Evolutionary conservation across 2,329 filamentous ascomycete genomes (phyloP).

Genomic region (Didymella exigua): DNA sequence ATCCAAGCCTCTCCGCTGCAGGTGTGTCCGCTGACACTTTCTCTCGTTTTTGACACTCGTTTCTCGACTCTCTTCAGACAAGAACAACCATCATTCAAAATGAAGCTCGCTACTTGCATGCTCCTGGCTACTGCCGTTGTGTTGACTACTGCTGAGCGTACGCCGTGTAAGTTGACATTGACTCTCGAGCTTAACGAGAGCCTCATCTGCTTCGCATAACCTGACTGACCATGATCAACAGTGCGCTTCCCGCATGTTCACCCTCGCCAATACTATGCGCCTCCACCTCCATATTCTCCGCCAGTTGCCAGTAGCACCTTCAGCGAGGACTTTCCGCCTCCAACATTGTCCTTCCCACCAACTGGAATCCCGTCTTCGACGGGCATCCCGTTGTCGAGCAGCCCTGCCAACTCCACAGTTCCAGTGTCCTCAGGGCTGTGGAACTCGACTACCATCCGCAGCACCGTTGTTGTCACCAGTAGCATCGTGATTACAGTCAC

Average conservation of each 20-base stretch:
- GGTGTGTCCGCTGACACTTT: conserved; percentile 16
- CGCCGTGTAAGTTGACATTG: conserved; percentile 20
- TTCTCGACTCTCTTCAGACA: not conserved
- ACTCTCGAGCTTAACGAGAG: not conserved
- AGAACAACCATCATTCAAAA: conserved; percentile 10
- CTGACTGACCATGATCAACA: conserved; percentile 1
- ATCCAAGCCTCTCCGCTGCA: conserved; percentile 9
- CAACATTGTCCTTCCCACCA: conserved; percentile 6
- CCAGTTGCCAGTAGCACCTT: conserved; percentile 16
- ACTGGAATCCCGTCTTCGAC: not conserved
- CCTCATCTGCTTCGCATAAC: not conserved
- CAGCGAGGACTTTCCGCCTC: conserved; percentile 2
- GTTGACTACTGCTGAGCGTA: conserved; percentile 21
- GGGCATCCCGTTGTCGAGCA: not conserved
- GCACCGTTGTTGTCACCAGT: conserved; percentile 7
- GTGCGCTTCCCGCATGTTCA: conserved; percentile 24
- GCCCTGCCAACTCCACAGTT: conserved; percentile 6
- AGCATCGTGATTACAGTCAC: conserved; percentile 10
- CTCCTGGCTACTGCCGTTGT: conserved; percentile 17
- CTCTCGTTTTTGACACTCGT: conserved; percentile 21
- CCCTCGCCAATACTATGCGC: conserved; percentile 27
- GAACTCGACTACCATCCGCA: conserved; percentile 11
- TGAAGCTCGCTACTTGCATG: conserved; percentile 29
- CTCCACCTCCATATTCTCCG: conserved; percentile 23
- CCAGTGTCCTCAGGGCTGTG: not conserved